These are phyloP conservation scores for Boletus edulis DNA, from an alignment of 768 basidiomycete genomes.

Conservation along the genomic window DNA sequence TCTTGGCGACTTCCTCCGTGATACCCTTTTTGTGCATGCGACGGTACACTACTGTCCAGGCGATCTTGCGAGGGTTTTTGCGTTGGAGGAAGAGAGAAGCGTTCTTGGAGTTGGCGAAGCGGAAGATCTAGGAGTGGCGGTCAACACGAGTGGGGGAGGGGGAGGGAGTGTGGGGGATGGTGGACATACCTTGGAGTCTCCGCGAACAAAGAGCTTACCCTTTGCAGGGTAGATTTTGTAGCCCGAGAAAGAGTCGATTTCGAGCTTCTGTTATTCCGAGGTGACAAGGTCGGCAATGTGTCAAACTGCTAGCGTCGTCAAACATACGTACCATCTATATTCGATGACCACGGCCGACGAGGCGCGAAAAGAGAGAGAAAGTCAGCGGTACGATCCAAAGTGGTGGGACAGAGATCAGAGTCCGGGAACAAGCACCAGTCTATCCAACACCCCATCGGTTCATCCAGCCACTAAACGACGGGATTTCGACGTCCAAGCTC, in stretches of 20 bases:
- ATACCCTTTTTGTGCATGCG: conserved; percentile 99
- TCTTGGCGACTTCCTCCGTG: conserved; percentile 99
- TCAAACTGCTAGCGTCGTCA: background rate
- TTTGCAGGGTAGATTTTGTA: conserved; percentile 97
- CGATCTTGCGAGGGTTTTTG: conserved; percentile 99
- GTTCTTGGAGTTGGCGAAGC: conserved; percentile 90
- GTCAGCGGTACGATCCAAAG: conserved; percentile 20
- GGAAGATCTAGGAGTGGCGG: conserved; percentile 69
- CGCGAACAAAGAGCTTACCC: conserved; percentile 94
- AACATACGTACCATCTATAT: conserved; percentile 26
- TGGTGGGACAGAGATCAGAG: conserved; percentile 10
- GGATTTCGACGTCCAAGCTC: conserved; percentile 1
- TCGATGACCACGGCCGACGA: background rate
- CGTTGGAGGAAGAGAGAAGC: conserved; percentile 97
- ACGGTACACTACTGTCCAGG: conserved; percentile 92
- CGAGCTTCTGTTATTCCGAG: conserved; percentile 73
- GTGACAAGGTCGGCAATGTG: background rate
- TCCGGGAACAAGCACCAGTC: conserved; percentile 13
- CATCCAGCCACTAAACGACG: conserved; percentile 42
- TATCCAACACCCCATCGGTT: conserved; percentile 35
- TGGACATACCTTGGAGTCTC: conserved; percentile 83
- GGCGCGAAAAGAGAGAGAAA: background rate
- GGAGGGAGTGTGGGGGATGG: background rate
- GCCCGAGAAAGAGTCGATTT: conserved; percentile 97
- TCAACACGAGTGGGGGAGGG: too few species aligned